Conservation (phyloP, 768 basidiomycete genomes). For the Paxillus rubicundulus region DNA sequence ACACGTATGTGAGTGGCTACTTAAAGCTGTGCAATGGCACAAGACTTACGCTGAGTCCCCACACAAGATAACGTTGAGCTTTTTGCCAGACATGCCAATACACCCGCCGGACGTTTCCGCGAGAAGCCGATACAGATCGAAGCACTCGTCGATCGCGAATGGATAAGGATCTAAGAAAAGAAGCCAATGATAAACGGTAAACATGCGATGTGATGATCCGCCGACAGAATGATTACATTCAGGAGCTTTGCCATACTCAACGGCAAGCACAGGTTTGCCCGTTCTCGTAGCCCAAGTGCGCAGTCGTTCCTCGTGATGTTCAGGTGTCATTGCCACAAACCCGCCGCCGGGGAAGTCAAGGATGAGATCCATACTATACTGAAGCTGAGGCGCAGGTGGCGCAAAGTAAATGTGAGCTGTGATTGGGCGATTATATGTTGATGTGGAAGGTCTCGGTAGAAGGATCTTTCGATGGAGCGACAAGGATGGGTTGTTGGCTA, state of each 20-base stretch:
- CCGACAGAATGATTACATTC: constrained; percentile 61
- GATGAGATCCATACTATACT: constrained; percentile 72
- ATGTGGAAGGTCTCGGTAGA: constrained; percentile 77
- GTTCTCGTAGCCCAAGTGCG: constrained; percentile 81
- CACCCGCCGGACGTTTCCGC: constrained; percentile 74
- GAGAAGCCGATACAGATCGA: constrained; percentile 83
- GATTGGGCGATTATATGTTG: constrained; percentile 78
- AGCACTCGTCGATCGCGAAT: constrained; percentile 92
- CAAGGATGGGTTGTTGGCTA: constrained; percentile 54
- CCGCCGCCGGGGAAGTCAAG: constrained; percentile 96
- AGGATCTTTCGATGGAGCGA: constrained; percentile 70
- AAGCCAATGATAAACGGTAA: background rate
- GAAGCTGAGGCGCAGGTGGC: constrained; percentile 60
- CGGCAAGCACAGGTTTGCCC: constrained; percentile 73
- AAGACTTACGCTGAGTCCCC: constrained; percentile 95
- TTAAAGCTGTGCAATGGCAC: background rate
- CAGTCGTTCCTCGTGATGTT: constrained; percentile 94
- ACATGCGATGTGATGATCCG: constrained; percentile 3
- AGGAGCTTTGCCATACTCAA: constrained; percentile 96
- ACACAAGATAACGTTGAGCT: constrained; percentile 73
- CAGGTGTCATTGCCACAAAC: constrained; percentile 93
- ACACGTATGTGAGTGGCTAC: constrained; percentile 10
- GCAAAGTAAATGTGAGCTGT: constrained; percentile 82
- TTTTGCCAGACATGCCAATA: constrained; percentile 86
- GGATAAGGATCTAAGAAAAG: constrained; percentile 82